These are phyloP conservation scores for Parasarocladium wereldwijsianum DNA, from an alignment of 2,329 filamentous ascomycete species.

Conservation along the genomic window DNA sequence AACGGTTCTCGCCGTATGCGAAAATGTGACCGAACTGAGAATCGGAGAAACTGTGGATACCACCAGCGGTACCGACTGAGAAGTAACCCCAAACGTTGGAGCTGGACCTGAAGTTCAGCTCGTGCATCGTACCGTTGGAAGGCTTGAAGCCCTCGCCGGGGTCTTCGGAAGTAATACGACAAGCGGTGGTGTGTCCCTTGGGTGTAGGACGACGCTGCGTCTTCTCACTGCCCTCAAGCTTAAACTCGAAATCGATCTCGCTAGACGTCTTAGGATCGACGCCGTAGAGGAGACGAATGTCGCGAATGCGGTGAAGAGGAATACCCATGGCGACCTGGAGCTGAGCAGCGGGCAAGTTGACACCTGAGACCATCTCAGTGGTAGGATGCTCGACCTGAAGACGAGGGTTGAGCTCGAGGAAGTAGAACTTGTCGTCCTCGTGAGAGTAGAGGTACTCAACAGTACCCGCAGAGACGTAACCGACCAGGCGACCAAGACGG, in stretches of 20 bases:
- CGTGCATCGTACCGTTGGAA: slow-evolving; percentile 96
- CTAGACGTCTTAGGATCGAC: slow-evolving; percentile 77
- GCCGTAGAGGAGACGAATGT: slow-evolving; percentile 92
- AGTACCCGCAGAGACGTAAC: slow-evolving; percentile 96
- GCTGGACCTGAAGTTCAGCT: slow-evolving; percentile 95
- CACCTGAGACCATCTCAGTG: slow-evolving; percentile 97
- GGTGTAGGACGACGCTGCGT: slow-evolving; percentile 81
- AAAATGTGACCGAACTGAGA: slow-evolving; percentile 99
- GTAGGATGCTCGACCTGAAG: slow-evolving; percentile 99
- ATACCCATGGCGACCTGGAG: slow-evolving; percentile 99
- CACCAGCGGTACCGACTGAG: slow-evolving; percentile 90
- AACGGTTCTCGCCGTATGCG: slow-evolving; percentile 93
- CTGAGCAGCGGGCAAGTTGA: slow-evolving; percentile 92
- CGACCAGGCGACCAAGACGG: slow-evolving; percentile 81
- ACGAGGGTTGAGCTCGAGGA: slow-evolving; percentile 95
- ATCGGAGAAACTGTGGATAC: slow-evolving; percentile 98
- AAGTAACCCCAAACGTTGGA: slow-evolving; percentile 99
- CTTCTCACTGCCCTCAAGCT: slow-evolving; percentile 65
- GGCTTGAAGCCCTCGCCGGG: slow-evolving; percentile 99
- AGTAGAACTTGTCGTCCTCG: slow-evolving; percentile 97
- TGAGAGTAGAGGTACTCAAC: slow-evolving; percentile 99
- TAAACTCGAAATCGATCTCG: slow-evolving; percentile 94
- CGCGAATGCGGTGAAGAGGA: slow-evolving; percentile 83
- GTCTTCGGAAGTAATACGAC: slow-evolving; percentile 97
- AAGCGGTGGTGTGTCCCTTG: slow-evolving; percentile 95